Evolutionary conservation across 306 rosid species (phyloP).

Genomic region (Vachellia collinsii): DNA sequence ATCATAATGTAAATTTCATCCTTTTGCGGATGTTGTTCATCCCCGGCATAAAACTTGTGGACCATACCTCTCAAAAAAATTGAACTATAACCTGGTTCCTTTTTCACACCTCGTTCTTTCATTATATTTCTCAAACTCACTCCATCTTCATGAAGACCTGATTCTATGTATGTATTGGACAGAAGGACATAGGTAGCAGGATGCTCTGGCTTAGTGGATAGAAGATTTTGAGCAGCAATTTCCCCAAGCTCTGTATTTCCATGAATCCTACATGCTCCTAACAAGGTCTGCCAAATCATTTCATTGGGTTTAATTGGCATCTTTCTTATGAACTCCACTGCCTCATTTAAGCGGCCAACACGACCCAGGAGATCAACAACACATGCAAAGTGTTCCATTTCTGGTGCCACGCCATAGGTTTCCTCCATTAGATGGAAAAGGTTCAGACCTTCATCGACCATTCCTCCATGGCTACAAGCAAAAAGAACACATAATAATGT

Average conservation of each 20-base stretch:
- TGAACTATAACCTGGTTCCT: constrained; percentile 78
- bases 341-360: constrained; percentile 59
- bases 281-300: constrained; percentile 78
- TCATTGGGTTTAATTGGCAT: constrained; percentile 66
- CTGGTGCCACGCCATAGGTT: constrained; percentile 53
- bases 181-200: constrained; percentile 71
- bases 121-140: constrained; percentile 54
- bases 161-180: constrained; percentile 63
- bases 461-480: constrained; percentile 79
- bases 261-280: constrained; percentile 82
- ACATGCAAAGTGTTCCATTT: constrained; percentile 78
- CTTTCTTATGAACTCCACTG: constrained; percentile 58
- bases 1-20: constrained; percentile 56
- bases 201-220: constrained; percentile 54
- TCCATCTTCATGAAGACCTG: constrained; percentile 58
- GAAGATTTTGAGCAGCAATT: constrained; percentile 64
- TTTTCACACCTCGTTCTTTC: constrained; percentile 68
- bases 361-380: constrained; percentile 77
- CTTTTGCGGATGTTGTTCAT: constrained; percentile 61
- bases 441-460: constrained; percentile 70
- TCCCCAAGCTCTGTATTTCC: constrained; percentile 67
- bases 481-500: constrained; percentile 71
- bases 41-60: constrained; percentile 71
- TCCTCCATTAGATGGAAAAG: constrained; percentile 58
- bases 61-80: constrained; percentile 60